Conservation (phyloP, 345 rosid genomes). For the Balakata baccata region DNA sequence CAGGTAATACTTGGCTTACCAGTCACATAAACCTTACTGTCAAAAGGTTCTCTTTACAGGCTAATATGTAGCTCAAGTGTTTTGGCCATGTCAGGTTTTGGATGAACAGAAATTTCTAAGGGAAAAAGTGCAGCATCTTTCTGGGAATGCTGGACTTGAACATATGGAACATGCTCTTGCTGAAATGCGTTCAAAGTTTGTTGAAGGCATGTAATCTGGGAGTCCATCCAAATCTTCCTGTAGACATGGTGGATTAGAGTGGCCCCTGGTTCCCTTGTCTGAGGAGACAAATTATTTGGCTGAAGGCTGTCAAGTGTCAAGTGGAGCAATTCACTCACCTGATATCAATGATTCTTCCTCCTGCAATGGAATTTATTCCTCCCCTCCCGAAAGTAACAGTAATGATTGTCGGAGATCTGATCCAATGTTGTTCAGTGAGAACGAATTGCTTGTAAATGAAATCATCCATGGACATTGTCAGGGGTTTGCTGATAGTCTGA, state of each 20-base stretch:
- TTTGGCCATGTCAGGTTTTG: slow-evolving; percentile 40
- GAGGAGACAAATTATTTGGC: slow-evolving; percentile 26
- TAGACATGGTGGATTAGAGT: slow-evolving; percentile 34
- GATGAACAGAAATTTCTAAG: slow-evolving; percentile 75
- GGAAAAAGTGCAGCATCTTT: slow-evolving; percentile 63
- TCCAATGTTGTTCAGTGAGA: slow-evolving; percentile 33
- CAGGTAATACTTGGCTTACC: slow-evolving; percentile 44
- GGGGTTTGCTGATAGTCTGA: slow-evolving; percentile 42
- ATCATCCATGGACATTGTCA: slow-evolving; percentile 49
- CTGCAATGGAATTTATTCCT: slow-evolving; percentile 30
- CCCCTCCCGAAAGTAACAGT: background rate
- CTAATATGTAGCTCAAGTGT: background rate
- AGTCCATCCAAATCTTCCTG: slow-evolving; percentile 47
- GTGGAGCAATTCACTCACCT: slow-evolving; percentile 50
- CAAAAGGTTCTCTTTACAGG: background rate
- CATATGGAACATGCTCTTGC: slow-evolving; percentile 73
- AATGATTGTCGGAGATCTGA: background rate
- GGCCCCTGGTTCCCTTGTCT: slow-evolving; percentile 31
- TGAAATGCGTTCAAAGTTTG: slow-evolving; percentile 59
- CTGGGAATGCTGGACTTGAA: slow-evolving; percentile 70
- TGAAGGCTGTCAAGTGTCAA: slow-evolving; percentile 38
- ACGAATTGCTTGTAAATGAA: slow-evolving; percentile 79
- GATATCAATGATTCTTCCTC: slow-evolving; percentile 38
- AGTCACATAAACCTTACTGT: background rate
- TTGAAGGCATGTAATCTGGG: slow-evolving; percentile 49